These are phyloP conservation scores for Punica granatum DNA, from an alignment of 345 rosid species.

Conservation along the genomic window DNA sequence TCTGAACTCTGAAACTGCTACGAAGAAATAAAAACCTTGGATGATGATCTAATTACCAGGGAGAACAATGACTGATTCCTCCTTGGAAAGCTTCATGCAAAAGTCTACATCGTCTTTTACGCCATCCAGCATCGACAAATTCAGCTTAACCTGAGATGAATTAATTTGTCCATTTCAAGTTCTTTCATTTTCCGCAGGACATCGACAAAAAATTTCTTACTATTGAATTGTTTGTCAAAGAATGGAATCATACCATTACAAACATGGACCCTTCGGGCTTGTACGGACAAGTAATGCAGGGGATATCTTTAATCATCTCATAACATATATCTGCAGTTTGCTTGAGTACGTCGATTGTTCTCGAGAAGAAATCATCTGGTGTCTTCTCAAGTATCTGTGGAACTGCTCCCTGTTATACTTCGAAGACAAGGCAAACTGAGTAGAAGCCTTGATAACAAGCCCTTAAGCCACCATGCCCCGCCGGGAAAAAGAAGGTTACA, in stretches of 20 bases:
- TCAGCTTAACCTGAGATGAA: constrained; percentile 50
- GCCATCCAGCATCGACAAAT: constrained; percentile 43
- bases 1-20: too few species aligned
- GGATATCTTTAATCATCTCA: constrained; percentile 33
- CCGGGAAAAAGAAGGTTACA: too few species aligned
- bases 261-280: constrained; percentile 48
- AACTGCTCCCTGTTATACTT: constrained; percentile 28
- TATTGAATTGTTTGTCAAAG: background rate
- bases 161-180: background rate
- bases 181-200: too few species aligned
- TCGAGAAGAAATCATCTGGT: constrained; percentile 31
- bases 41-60: constrained; percentile 40
- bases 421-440: background rate
- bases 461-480: too few species aligned
- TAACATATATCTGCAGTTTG: constrained; percentile 30
- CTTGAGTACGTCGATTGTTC: constrained; percentile 15
- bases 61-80: constrained; percentile 62
- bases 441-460: background rate
- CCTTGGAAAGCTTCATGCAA: constrained; percentile 50
- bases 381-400: constrained; percentile 38
- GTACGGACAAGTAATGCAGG: constrained; percentile 33
- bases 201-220: too few species aligned
- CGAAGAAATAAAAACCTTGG: too few species aligned
- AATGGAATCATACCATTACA: constrained; percentile 28
- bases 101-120: constrained; percentile 60